Evolutionary conservation across 1,284 basidiomycete genomes (phyloP).

Genomic region (Waitea zeae): DNA sequence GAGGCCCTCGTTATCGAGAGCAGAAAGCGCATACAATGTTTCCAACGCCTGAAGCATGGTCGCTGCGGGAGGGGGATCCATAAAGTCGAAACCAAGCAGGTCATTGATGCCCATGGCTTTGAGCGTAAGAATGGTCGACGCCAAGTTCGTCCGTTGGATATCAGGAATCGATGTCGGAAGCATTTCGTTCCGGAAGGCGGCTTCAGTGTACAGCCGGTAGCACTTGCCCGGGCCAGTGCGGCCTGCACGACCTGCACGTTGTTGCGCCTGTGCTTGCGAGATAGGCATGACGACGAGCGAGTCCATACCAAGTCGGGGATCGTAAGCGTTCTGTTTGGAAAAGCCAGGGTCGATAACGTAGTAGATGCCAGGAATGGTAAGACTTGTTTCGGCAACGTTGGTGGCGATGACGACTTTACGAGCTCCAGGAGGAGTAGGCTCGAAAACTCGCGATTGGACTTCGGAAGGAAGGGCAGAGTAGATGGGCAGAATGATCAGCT

Average conservation of each 20-base stretch:
- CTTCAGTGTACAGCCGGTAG: conserved; percentile 95
- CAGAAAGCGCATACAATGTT: conserved; percentile 96
- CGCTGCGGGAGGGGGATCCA: conserved; percentile 95
- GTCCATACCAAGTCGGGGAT: conserved; percentile 96
- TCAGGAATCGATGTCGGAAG: conserved; percentile 92
- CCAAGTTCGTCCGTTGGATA: conserved; percentile 90
- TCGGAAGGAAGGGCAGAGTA: conserved; percentile 97
- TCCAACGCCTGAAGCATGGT: conserved; percentile 99
- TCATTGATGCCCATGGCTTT: conserved; percentile 99
- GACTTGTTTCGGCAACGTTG: conserved; percentile 96
- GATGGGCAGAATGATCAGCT: conserved; percentile 91
- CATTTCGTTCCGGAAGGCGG: conserved; percentile 98
- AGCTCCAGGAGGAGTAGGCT: conserved; percentile 90
- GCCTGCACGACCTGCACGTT: conserved; percentile 90
- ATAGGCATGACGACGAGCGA: conserved; percentile 98
- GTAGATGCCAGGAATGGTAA: conserved; percentile 98
- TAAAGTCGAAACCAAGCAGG: conserved; percentile 94
- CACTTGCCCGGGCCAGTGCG: conserved; percentile 97
- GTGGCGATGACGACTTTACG: conserved; percentile 98
- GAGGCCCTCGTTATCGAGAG: conserved; percentile 95
- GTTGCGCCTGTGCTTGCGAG: conserved; percentile 94
- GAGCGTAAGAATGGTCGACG: conserved; percentile 88
- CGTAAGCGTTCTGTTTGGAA: conserved; percentile 98
- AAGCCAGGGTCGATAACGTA: conserved; percentile 99
- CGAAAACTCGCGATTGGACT: conserved; percentile 95